Conservation (phyloP, 805 yeast species). For the Spathaspora girioi region DNA sequence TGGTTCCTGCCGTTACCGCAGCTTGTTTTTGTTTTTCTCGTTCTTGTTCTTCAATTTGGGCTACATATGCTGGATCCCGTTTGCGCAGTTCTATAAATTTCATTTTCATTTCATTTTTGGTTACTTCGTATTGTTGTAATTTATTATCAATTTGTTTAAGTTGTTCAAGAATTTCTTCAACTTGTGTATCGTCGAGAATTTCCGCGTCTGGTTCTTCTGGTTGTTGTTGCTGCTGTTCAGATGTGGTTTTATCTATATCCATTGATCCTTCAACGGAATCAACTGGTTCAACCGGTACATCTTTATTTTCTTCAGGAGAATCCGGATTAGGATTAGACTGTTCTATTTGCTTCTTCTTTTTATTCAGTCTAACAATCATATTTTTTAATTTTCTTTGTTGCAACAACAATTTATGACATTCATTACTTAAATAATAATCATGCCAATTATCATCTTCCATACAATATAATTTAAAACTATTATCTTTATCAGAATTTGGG, state of each 20-base stretch:
- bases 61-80: slow-evolving; percentile 5
- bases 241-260: background rate
- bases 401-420: slow-evolving; percentile 62
- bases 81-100: slow-evolving; percentile 21
- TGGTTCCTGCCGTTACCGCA: background rate
- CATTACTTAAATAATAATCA: slow-evolving; percentile 70
- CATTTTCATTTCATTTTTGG: slow-evolving; percentile 32
- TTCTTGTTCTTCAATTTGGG: slow-evolving; percentile 6
- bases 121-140: slow-evolving; percentile 34
- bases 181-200: slow-evolving; percentile 28
- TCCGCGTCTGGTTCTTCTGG: slow-evolving; percentile 11
- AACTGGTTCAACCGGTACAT: slow-evolving; percentile 13
- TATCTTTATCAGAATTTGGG: slow-evolving; percentile 71
- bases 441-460: slow-evolving; percentile 77
- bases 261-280: slow-evolving; percentile 11
- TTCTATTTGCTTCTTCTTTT: slow-evolving; percentile 29
- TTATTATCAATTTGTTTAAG: slow-evolving; percentile 33
- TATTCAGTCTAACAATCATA: slow-evolving; percentile 38
- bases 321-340: slow-evolving; percentile 7
- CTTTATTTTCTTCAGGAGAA: slow-evolving; percentile 5
- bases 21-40: slow-evolving; percentile 7
- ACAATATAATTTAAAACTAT: slow-evolving; percentile 79
- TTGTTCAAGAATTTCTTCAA: slow-evolving; percentile 28
- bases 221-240: background rate
- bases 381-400: slow-evolving; percentile 56